Base-by-base conservation (phyloP, 1,284 basidiomycete species). In the Ustilago bromivora region DNA sequence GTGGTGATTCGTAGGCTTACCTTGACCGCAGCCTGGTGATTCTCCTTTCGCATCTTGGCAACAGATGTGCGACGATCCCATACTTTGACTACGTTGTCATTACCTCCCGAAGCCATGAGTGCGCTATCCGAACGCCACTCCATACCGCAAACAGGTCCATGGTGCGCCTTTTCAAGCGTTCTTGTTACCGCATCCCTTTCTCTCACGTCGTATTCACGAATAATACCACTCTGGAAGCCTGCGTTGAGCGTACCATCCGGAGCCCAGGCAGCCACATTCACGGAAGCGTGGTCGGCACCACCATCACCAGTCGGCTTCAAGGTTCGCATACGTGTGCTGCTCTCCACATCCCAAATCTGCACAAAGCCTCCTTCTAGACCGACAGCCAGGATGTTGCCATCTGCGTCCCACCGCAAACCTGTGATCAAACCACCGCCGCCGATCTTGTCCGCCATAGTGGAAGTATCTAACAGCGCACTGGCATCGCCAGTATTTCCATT, bases 321-420 rank as follows among this genome's bases (percentile, higher is more conserved):
- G 52, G 93, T 95, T 8, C 96, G 90, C 71, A 98, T 88, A 80
- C 93, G 93, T 82, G 91, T 91, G 6, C 91, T 90, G 0, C 90
- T 89, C 81, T 94, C 93, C 0, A 93, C 91, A 83, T 98, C 96
- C 94, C 96, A 98, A n/a, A 99, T 90, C 87, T 98, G 95, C 36
- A 98, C 93, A 19, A 92, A 91, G 0, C 96, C 96, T 0, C 89
- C 90, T 4, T 94, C 93, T 32, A 92, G 88, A 0, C 96, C 96
- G 34, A 98, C 89, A 4, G 93, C 95, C 13, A 99, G 89, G 87
- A 93, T 95, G 17, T 90, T 89, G 0, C 95, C 96, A 83, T 97
- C 94, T 28, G 90, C 91, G 13, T 94, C 94, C 88, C 96, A 98
- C 73, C 93, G 91, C 53, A 97, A 89, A 53, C 91, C 90, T 51